A percentile compares a stretch with the other conserved stretches of the same genome.
phyloP scores from a whole-genome alignment of 306 rosid genomes.

The Pueraria montana region DNA sequence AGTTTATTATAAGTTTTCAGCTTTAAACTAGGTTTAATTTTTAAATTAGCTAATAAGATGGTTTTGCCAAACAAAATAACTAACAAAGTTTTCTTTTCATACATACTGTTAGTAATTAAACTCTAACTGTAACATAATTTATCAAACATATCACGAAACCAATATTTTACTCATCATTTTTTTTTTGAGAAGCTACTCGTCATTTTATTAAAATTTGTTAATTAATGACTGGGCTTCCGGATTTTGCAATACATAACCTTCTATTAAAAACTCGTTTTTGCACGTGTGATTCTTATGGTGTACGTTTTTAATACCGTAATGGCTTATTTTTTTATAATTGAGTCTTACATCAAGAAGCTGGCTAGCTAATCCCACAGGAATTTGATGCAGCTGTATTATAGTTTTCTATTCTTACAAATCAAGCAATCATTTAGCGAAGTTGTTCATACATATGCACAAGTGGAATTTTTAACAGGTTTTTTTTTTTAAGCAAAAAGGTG shows the following conservation, averaged over 20 bases:
- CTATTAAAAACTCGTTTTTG: too few species aligned
- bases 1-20: neutral
- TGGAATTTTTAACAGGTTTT: neutral
- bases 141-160: too few species aligned
- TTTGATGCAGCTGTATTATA: conserved; percentile 18
- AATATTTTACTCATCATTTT: too few species aligned
- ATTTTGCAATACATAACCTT: too few species aligned
- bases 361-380: conserved; percentile 20
- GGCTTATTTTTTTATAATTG: neutral
- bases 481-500: too few species aligned
- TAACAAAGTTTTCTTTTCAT: neutral
- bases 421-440: conserved; percentile 45
- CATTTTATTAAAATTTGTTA: too few species aligned
- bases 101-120: too few species aligned
- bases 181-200: too few species aligned
- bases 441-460: neutral
- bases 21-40: too few species aligned
- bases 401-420: conserved; percentile 38
- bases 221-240: too few species aligned
- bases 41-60: neutral
- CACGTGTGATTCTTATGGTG: neutral
- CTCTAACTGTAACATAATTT: too few species aligned
- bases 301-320: conserved; percentile 4
- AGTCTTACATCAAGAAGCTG: conserved; percentile 16
- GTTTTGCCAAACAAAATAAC: neutral